These are phyloP conservation scores for Kodamaea leandrae DNA, from an alignment of 805 yeast genomes.

Conservation along the genomic window DNA sequence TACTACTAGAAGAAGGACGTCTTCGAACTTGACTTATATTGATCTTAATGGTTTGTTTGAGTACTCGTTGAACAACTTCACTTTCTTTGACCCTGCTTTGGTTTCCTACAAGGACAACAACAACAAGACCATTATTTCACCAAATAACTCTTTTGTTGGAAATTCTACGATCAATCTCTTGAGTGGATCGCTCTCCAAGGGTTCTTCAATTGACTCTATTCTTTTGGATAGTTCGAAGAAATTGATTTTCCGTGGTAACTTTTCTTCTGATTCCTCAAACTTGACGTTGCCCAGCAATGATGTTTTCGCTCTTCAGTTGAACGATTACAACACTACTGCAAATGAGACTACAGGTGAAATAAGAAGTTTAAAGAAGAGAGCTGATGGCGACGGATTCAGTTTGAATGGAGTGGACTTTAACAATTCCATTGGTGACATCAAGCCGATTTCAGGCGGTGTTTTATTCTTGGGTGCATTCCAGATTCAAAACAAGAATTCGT, in stretches of 20 bases:
- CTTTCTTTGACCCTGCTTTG: constrained; percentile 28
- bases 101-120: constrained; percentile 22
- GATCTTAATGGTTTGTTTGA: constrained; percentile 78
- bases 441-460: constrained; percentile 19
- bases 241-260: constrained; percentile 35
- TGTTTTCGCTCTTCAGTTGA: constrained; percentile 26
- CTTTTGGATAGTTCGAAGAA: constrained; percentile 21
- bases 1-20: constrained; percentile 18
- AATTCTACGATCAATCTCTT: constrained; percentile 39
- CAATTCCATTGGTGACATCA: constrained; percentile 24
- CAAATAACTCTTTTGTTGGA: constrained; percentile 37
- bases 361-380: constrained; percentile 14
- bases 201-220: constrained; percentile 40
- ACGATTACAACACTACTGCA: constrained; percentile 30
- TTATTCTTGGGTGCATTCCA: constrained; percentile 34
- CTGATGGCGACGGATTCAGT: constrained; percentile 8
- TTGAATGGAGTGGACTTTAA: constrained; percentile 34
- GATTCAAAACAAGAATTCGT: constrained; percentile 25
- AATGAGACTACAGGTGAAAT: constrained; percentile 25
- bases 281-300: constrained; percentile 26
- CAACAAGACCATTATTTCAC: constrained; percentile 23
- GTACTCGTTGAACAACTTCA: constrained; percentile 68
- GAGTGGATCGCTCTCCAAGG: constrained; percentile 26
- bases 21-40: constrained; percentile 23
- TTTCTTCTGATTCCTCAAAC: constrained; percentile 33